Evolutionary conservation across 2,329 filamentous ascomycete genomes (phyloP).

Genomic region (Leptosphaerulina australis): DNA sequence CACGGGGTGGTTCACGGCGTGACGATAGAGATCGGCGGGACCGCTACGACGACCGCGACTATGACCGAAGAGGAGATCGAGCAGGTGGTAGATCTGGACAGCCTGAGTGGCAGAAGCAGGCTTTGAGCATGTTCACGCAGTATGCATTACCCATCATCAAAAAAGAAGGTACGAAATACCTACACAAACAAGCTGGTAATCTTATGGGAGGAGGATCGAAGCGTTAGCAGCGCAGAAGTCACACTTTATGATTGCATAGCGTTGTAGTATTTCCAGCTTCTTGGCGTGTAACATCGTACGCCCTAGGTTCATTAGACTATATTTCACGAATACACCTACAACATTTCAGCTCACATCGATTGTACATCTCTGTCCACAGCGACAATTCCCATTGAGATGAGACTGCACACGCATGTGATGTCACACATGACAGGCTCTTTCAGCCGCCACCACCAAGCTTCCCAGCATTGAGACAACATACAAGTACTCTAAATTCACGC

Average conservation of each 20-base stretch:
- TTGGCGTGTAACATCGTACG: neutral
- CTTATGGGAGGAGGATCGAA: slow-evolving; percentile 16
- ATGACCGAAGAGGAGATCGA: slow-evolving; percentile 23
- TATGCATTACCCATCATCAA: slow-evolving; percentile 45
- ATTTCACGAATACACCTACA: neutral
- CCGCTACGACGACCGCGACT: slow-evolving; percentile 25
- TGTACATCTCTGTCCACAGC: neutral
- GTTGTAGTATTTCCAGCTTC: neutral
- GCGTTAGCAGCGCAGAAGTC: slow-evolving; percentile 13
- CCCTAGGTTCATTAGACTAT: neutral
- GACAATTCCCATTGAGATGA: neutral
- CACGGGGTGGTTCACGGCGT: slow-evolving; percentile 24
- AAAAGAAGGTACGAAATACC: slow-evolving; percentile 39
- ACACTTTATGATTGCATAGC: slow-evolving; percentile 11
- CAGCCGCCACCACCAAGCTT: neutral
- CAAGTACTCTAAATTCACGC: neutral
- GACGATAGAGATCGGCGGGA: slow-evolving; percentile 25
- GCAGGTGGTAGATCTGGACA: slow-evolving; percentile 21
- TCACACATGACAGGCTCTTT: neutral
- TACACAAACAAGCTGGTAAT: slow-evolving; percentile 38
- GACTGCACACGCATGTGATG: neutral
- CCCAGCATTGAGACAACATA: neutral
- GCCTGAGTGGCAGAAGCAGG: slow-evolving; percentile 41
- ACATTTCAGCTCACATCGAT: neutral
- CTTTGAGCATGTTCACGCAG: slow-evolving; percentile 40